These are phyloP conservation scores for Aureobasidium sp. DNA, from an alignment of 2,329 filamentous ascomycete species.

Conservation along the genomic window DNA sequence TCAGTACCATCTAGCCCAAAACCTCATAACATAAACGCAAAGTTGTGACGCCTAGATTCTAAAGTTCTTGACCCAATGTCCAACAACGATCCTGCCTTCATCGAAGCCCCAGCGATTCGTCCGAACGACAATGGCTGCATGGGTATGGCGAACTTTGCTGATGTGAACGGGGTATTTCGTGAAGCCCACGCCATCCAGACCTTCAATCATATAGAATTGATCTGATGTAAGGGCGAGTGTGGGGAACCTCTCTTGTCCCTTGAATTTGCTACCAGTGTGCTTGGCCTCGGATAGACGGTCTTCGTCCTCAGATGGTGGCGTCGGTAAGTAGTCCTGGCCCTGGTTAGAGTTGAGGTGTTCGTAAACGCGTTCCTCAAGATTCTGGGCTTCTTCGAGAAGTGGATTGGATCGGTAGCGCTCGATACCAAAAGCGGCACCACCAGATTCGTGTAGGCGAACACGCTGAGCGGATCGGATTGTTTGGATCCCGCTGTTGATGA, in stretches of 20 bases:
- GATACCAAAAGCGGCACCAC: slow-evolving; percentile 55
- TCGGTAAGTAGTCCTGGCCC: slow-evolving; percentile 58
- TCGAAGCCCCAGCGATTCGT: slow-evolving; percentile 57
- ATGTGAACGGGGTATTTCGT: slow-evolving; percentile 61
- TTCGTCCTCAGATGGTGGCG: slow-evolving; percentile 26
- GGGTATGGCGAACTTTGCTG: slow-evolving; percentile 67
- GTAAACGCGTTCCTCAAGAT: slow-evolving; percentile 68
- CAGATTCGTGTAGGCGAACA: slow-evolving; percentile 62
- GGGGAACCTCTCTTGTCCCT: slow-evolving; percentile 34
- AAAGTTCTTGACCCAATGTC: slow-evolving; percentile 76
- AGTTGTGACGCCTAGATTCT: slow-evolving; percentile 34
- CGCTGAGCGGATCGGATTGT: slow-evolving; percentile 65
- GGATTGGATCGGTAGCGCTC: slow-evolving; percentile 68
- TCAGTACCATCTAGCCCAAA: background rate
- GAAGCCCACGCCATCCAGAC: slow-evolving; percentile 57
- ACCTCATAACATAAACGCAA: background rate
- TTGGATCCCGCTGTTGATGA: slow-evolving; percentile 70
- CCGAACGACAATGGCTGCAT: slow-evolving; percentile 84
- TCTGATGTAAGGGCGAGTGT: slow-evolving; percentile 68
- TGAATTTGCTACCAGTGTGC: background rate
- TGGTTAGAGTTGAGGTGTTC: slow-evolving; percentile 60
- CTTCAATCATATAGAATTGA: slow-evolving; percentile 79
- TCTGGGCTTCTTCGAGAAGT: slow-evolving; percentile 64
- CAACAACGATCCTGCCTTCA: slow-evolving; percentile 69
- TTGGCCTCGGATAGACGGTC: background rate